Percentiles rank a stretch among this genome's conserved stretches.
phyloP scores from a whole-genome alignment of 1,284 basidiomycete genomes.

The Rhodotorula mucilaginosa region DNA sequence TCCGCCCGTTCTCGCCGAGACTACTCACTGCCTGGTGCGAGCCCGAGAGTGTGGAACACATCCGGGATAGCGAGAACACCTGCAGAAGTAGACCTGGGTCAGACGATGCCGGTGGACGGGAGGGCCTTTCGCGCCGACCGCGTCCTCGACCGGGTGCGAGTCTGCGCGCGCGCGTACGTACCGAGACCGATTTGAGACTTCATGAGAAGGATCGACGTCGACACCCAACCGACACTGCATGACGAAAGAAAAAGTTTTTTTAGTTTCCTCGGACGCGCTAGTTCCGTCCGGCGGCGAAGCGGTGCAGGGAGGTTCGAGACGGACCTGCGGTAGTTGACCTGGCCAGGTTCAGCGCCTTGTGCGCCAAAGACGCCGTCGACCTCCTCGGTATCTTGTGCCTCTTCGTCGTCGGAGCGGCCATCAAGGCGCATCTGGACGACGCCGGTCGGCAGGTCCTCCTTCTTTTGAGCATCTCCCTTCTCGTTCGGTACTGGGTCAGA shows the following conservation, averaged over 20 bases:
- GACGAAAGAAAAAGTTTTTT: not conserved
- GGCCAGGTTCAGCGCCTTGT: constrained; percentile 6
- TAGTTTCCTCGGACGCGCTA: not conserved
- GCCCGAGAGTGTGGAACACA: constrained; percentile 20
- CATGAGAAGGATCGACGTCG: constrained; percentile 9
- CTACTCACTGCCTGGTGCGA: constrained; percentile 8
- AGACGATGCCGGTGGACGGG: not conserved
- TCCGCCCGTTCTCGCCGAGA: too few relatives aligned
- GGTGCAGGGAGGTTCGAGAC: not conserved
- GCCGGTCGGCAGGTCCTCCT: constrained; percentile 8
- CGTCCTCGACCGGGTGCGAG: too few relatives aligned
- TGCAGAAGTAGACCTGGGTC: constrained; percentile 7
- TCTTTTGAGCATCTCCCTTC: constrained; percentile 2
- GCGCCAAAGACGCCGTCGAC: constrained; percentile 31
- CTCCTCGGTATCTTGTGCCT: not conserved
- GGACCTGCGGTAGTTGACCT: constrained; percentile 19
- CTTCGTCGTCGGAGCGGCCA: constrained; percentile 13
- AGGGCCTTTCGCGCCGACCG: not conserved
- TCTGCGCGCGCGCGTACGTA: not conserved
- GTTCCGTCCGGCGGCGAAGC: too few relatives aligned
- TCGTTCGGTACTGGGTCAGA: not conserved
- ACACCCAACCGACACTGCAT: constrained; percentile 13
- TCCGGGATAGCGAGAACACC: constrained; percentile 23
- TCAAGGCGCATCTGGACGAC: constrained; percentile 15
- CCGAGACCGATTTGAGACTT: constrained; percentile 5